Base-by-base conservation (phyloP, 2,329 filamentous ascomycete species). In the Penicillium sp. region DNA sequence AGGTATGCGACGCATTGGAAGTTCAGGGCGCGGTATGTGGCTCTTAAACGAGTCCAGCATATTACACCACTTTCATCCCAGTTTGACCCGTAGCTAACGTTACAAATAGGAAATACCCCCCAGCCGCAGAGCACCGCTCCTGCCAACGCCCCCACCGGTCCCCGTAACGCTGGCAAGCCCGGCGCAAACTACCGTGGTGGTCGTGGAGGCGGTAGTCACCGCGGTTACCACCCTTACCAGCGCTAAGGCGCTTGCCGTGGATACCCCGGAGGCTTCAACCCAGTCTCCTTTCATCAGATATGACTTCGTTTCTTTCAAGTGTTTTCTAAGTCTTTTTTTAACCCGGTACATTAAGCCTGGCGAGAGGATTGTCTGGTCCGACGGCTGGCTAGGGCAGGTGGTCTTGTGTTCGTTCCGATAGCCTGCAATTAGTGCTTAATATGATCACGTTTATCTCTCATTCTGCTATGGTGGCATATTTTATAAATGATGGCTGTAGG, bases 121-220 rank as follows among this genome's bases (percentile, higher is more conserved):
- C 75, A 77, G 50, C 75, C 76, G 16, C 75, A 76, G 48, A 75
- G 76, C 53, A 74, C 78, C 7, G 84, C 87, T 13, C 90, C 90
- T 18, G 87, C 89, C 5, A 91, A 91, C 68, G 90, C 94, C 5
- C 94, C 94, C 0, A 99, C 94, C 0, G 94, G 94, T 0, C 94
- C 94, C 4, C 96, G 96, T 81, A 99, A 97, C 67, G 91, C 92
- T 1, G 92, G 92, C 24, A 89, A 88, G 69, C 91, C 92, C 1
- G 92, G 92, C 14, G 91, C 90, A 1, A 96, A 96, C 75, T 97
- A 97, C 73, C 88, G 93, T 39, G 93, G 93, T 48, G 91, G 93
- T 16, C 81, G 90, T 57, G 89, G 90, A 55, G 84, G 86, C 45
- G 89, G 90, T 55, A 84, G 86, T 47, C 74, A 81, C 73, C 79